These are phyloP conservation scores for Kockiozyma suomiensis DNA, from an alignment of 805 yeast species.

Conservation along the genomic window DNA sequence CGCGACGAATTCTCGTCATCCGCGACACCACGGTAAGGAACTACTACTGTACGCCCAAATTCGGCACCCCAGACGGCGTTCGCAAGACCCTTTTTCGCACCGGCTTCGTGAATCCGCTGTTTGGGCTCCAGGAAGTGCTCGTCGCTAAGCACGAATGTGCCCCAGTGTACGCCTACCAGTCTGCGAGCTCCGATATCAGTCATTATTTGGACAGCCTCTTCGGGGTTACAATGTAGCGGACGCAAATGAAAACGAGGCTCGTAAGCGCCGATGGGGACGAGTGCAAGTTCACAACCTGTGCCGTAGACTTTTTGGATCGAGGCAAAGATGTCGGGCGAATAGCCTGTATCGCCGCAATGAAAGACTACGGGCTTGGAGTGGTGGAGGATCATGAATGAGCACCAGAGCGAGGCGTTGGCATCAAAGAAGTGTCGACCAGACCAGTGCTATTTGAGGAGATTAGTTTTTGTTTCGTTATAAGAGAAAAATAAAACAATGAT, in stretches of 20 bases:
- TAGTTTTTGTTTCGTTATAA: neutral
- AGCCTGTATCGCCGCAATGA: conserved; percentile 97
- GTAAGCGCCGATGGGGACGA: conserved; percentile 93
- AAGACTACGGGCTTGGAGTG: conserved; percentile 72
- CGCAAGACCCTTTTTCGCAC: conserved; percentile 39
- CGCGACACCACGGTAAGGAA: conserved; percentile 19
- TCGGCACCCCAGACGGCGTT: conserved; percentile 63
- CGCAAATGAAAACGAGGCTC: conserved; percentile 93
- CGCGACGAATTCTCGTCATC: neutral
- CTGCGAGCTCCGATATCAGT: conserved; percentile 60
- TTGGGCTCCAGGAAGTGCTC: conserved; percentile 76
- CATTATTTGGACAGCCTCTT: conserved; percentile 71
- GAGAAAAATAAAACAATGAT: neutral
- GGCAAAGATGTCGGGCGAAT: conserved; percentile 69
- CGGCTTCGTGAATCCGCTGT: conserved; percentile 26
- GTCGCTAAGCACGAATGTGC: conserved; percentile 86
- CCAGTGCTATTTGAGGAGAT: conserved; percentile 76
- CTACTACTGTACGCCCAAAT: conserved; percentile 69
- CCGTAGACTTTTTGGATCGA: conserved; percentile 69
- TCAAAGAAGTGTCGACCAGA: conserved; percentile 83
- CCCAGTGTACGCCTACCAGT: conserved; percentile 94
- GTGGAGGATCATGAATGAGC: conserved; percentile 73
- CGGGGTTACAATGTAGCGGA: conserved; percentile 85
- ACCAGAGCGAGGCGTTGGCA: conserved; percentile 83
- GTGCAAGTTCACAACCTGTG: conserved; percentile 58